Evolutionary conservation across 352 stramenopile species (phyloP).

Genomic region (Blastocystis sp.): DNA sequence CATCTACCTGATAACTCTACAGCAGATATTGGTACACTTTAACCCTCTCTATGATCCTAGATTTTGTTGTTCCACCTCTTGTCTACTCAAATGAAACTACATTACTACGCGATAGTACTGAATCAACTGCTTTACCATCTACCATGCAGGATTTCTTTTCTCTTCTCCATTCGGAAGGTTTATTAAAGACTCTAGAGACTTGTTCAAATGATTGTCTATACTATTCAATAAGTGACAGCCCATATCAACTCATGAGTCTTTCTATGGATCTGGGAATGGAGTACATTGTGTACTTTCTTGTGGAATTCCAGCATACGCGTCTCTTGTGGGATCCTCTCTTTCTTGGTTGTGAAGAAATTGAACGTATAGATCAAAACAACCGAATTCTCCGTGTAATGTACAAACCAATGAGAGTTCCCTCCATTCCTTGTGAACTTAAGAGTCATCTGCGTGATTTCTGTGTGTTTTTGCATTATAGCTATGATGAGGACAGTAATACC

Average conservation of each 20-base stretch:
- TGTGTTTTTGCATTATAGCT: slow-evolving; percentile 26
- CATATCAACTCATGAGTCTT: slow-evolving; percentile 19
- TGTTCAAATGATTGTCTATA: slow-evolving; percentile 13
- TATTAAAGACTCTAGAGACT: neutral
- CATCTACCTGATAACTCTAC: neutral
- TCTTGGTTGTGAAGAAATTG: neutral
- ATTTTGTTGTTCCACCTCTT: neutral
- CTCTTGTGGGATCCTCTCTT: slow-evolving; percentile 52
- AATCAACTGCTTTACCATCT: slow-evolving; percentile 2
- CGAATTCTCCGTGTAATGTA: slow-evolving; percentile 44
- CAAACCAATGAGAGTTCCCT: slow-evolving; percentile 27
- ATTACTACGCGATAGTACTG: neutral
- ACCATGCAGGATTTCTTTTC: slow-evolving; percentile 47
- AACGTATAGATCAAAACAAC: slow-evolving; percentile 37
- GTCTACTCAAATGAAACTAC: neutral
- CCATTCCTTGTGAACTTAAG: neutral
- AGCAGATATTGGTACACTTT: neutral
- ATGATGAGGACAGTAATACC: slow-evolving; percentile 12
- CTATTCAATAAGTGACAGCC: neutral
- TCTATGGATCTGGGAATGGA: slow-evolving; percentile 29
- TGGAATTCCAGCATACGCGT: neutral
- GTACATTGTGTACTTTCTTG: slow-evolving; percentile 31
- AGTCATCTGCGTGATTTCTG: neutral
- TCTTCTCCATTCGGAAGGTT: neutral
- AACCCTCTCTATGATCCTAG: neutral